Base-by-base conservation (phyloP, 2,329 filamentous ascomycete genomes). In the Salinomyces thailandicus region DNA sequence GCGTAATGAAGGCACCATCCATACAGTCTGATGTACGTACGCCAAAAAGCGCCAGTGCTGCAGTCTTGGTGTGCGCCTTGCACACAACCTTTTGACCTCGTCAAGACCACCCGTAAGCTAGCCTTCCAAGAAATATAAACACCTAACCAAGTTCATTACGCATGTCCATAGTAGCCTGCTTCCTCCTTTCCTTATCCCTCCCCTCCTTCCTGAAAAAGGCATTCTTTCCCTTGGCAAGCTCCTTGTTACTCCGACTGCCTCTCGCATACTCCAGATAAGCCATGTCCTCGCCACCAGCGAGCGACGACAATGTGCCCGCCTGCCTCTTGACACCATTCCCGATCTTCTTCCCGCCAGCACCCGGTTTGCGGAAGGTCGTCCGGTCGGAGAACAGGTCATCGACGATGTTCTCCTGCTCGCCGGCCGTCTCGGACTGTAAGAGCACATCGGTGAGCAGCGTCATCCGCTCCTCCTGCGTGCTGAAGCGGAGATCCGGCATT, bases 221-320 rank as follows among this genome's bases (percentile, higher is more conserved):
- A 42, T 63, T 68, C 35, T 62, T 55, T 45, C 62, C 60, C 45
- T 55, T 54, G 45, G 62, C 64, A 27, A 68, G 50, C 32, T 65
- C 61, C 50, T 67, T 68, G 42, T 69, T 69, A 34, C 55, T 55
- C 36, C 60, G 62, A 24, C 46, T 48, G 20, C 50, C 50, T 54
- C 59, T 66, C 27, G 61, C 61, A 41, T 63, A 65, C 55, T 71
- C 68, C 40, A 67, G 60, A 44, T 71, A 96, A n/a, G 89, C 87
- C 91, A 98, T 96, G 56, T 93, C 85, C 56, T 93, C 84, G 0
- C 87, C 91, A 39, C 91, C 91, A 37, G 83, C 85, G 38, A 95
- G 71, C 50, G 93, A 87, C 34, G 79, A 81, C 37, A 98, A 69
- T 9, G 79, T 85, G 16, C 86, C 89, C 1, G 87, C 91, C 18